Percentiles rank a stretch among this genome's conserved stretches.
Evolutionary conservation across 2,329 filamentous ascomycete species (phyloP).

Genomic region (Neofusicoccum laricinum): DNA sequence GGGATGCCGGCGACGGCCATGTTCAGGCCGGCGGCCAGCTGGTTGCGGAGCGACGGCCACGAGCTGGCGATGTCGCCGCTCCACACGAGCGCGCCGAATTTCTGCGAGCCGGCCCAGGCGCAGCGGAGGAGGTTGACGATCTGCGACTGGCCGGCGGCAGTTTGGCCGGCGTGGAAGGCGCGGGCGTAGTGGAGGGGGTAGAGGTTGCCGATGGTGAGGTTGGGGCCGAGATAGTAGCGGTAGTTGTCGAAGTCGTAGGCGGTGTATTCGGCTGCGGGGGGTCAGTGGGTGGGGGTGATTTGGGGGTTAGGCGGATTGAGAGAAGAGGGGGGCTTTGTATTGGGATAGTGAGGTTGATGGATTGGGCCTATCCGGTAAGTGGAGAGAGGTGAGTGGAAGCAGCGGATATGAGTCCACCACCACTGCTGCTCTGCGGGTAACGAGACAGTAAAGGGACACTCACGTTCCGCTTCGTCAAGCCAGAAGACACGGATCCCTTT

Average conservation of each 20-base stretch:
- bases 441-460: not conserved
- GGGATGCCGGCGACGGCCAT: conserved; percentile 64
- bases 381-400: too few relatives aligned
- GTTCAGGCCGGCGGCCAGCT: conserved; percentile 62
- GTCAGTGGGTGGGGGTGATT: not conserved
- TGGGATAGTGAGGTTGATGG: not conserved
- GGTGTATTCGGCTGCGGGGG: conserved; percentile 52
- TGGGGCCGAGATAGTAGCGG: conserved; percentile 56
- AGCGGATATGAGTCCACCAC: too few relatives aligned
- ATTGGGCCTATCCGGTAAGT: too few relatives aligned
- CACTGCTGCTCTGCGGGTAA: too few relatives aligned
- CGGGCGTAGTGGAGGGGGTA: conserved; percentile 59
- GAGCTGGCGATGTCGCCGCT: conserved; percentile 64
- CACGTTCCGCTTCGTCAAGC: conserved; percentile 66
- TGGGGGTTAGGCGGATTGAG: not conserved
- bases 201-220: conserved; percentile 58
- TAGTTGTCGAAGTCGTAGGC: conserved; percentile 67
- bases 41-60: conserved; percentile 58
- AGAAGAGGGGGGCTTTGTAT: too few relatives aligned
- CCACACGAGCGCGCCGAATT: conserved; percentile 65
- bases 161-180: conserved; percentile 57
- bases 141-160: conserved; percentile 50
- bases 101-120: conserved; percentile 59
- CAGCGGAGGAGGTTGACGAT: conserved; percentile 60
- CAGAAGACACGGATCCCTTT: conserved; percentile 65